Evolutionary conservation across 2,329 filamentous ascomycete species (phyloP), one percentile per base, ranked within the genome.

Genomic region (Arthrocladium fulminans): DNA sequence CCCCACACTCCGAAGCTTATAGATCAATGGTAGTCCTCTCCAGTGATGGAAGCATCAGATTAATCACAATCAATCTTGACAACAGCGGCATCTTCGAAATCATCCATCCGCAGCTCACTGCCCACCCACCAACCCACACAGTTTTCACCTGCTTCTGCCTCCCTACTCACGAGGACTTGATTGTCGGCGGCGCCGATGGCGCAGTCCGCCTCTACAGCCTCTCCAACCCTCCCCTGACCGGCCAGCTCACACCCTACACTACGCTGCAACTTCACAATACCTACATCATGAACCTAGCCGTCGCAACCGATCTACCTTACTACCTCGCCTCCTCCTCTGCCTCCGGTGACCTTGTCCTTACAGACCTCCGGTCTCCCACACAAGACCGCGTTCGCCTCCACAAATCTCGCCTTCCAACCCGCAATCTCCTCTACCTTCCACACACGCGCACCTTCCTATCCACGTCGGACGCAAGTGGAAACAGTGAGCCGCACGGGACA

Each of bases 111-210:
- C 8, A 15, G 3, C 27, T 45, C 10, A 24, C 37, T n/a, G 22
- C 38, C 17, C 25, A 47, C 17, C 70, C 75, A 3, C 70, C 73
- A n/a, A 59, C 60, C 15, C 59, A 68, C 43, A 75, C 75, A 2
- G 59, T 82, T 2, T 80, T 72, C 53, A 78, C 77, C 7, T 74
- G 69, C 51, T 53, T 82, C 10, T 63, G 72, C 15, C 83, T 79
- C 76, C 62, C 81, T 12, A 79, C 75, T 9, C 67, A 70, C 2
- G 73, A 66, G 12, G 71, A 77, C 32, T 63, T 83, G 46, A 73
- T 73, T 2, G 73, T 74, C 17, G 75, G 73, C 24, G 76, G 73
- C 46, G 72, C 78, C 6, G 73, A 77, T 54, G 80, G 79, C 2
- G 75, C 67, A 47, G 63, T 81, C 3, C 73, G 70, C 3, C 62